Evolutionary conservation across 352 stramenopile species (phyloP).

Genomic region (Thraustochytrium sp.): DNA sequence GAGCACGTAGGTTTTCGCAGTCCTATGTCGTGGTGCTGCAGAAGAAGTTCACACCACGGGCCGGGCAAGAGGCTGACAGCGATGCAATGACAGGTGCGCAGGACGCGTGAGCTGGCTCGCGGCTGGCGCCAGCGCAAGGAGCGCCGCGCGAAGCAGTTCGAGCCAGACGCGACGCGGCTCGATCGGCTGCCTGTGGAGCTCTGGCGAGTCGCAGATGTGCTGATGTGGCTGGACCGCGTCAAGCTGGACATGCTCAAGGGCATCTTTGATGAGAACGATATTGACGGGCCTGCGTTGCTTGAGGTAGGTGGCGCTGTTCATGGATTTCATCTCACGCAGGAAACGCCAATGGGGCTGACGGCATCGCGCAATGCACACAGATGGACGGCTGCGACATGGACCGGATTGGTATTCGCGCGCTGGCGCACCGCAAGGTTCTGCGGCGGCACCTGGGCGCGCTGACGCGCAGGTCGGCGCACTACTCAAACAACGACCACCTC

Average conservation of each 20-base stretch:
- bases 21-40: not conserved
- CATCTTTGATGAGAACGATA: not conserved
- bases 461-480: not conserved
- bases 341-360: not conserved
- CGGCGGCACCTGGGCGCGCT: not conserved
- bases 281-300: not conserved
- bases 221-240: not conserved
- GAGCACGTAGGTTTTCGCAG: not conserved
- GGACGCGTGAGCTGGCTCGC: not conserved
- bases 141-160: not conserved
- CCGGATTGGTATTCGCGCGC: not conserved
- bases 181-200: not conserved
- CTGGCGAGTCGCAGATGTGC: not conserved
- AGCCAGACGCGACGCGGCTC: not conserved
- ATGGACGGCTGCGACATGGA: not conserved
- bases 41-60: not conserved
- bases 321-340: not conserved
- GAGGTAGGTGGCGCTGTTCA: not conserved
- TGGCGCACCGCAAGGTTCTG: not conserved
- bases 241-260: not conserved
- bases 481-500: not conserved
- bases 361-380: not conserved
- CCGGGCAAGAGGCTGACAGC: not conserved
- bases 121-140: not conserved
- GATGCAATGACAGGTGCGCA: not conserved